Conservation (phyloP, 2,329 filamentous ascomycete genomes). For the Exophiala sp. region DNA sequence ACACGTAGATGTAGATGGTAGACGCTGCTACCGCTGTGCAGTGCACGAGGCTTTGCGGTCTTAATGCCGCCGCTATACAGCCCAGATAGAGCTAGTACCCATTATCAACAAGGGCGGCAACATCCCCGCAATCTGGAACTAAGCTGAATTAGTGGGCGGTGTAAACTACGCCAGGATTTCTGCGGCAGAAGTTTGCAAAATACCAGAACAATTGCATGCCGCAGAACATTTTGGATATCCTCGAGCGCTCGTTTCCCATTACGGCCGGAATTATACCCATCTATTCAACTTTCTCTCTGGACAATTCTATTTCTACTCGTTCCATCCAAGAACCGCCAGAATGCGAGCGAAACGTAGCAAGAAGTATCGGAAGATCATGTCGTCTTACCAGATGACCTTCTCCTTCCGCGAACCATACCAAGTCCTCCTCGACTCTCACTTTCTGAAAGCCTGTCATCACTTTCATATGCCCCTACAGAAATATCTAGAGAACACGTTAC, state of each 20-base stretch:
- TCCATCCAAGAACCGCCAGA: conserved; percentile 32
- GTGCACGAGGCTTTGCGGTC: no score
- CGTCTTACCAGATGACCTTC: conserved; percentile 80
- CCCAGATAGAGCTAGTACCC: no score
- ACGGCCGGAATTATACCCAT: no score
- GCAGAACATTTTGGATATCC: no score
- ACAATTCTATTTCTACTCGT: neutral
- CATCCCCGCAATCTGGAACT: no score
- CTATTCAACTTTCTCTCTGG: neutral
- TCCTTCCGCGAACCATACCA: conserved; percentile 93
- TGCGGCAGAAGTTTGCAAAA: neutral
- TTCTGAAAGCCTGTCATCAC: conserved; percentile 71
- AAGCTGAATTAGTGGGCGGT: neutral
- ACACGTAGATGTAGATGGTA: no score
- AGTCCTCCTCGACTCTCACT: conserved; percentile 78
- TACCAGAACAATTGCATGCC: neutral
- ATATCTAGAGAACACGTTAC: conserved; percentile 72
- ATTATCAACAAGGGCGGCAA: no score
- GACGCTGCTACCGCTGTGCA: no score
- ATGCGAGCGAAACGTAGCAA: conserved; percentile 66
- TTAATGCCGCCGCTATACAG: no score
- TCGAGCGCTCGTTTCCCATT: no score
- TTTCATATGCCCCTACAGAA: conserved; percentile 86
- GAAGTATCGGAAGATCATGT: conserved; percentile 86
- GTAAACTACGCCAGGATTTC: neutral